Base-by-base conservation (phyloP, 257 asterid genomes). In the Lithospermum erythrorhizon region DNA sequence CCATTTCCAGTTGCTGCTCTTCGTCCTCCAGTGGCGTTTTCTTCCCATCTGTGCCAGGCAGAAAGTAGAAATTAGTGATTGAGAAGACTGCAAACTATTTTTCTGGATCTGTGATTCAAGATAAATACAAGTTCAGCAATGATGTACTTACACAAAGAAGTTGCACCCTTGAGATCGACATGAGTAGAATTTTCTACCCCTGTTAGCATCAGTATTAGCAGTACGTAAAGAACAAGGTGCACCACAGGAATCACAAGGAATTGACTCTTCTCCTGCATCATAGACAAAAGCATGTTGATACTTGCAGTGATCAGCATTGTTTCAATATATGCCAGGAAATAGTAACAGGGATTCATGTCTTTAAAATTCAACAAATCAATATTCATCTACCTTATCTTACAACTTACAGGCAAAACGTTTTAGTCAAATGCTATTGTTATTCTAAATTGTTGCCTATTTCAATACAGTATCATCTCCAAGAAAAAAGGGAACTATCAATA, bases 131-230 rank as follows among this genome's bases (percentile, higher is more conserved):
- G 14, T 35, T 35, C 14, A 35, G 7, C 65, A 73, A 62, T 27
- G 32, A 21, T 71, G 60, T 59, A 75, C 96, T 13, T 86, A 91
- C 98, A 81, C 85, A 65, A 88, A 91, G 75, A 88, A 88, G 82
- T 84, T 79, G 86, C 98, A 91, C 57, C 77, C 86, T 64, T 78
- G 86, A 51, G 81, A 73, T 70, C 72, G 87, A 66, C 98, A 91
- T 58, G 98, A 88, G 74, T 78, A 91, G 78, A 91, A 91, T 80
- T 86, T 86, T 70, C 95, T 86, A 72, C 98, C 98, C 76, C 95
- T 80, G 68, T 91, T 91, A 58, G 77, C 87, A 14, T 81, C 67
- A 64, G 98, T 88, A 68, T 82, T 86, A 70, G 98, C 96, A 52
- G 95, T 86, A 62, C 90, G 86, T 81, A 88, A 52, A 71, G 68